Conservation (phyloP, 2,329 filamentous ascomycete species). For the Monosporascus sp. region DNA sequence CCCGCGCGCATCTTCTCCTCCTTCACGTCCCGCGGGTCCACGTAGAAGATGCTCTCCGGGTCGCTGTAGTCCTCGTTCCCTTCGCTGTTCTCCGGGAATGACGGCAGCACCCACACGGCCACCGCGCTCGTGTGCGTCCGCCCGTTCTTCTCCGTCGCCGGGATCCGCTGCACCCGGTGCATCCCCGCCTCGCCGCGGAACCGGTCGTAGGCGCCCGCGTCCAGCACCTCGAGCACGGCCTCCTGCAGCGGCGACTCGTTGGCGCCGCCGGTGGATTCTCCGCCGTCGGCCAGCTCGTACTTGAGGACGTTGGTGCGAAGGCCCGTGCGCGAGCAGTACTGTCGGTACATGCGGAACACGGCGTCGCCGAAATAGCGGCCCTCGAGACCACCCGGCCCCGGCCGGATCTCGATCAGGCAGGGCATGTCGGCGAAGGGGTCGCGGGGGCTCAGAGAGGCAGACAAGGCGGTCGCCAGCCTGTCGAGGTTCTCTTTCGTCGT, state of each 20-base stretch:
- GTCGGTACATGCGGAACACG: constrained; percentile 83
- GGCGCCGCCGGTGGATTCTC: constrained; percentile 44
- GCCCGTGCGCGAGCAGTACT: constrained; percentile 65
- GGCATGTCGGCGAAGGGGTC: constrained; percentile 88
- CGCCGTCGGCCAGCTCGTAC: constrained; percentile 67
- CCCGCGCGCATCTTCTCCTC: constrained; percentile 86
- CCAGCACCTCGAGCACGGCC: constrained; percentile 78
- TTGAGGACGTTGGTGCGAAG: constrained; percentile 67
- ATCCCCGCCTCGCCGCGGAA: constrained; percentile 89
- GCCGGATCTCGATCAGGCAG: constrained; percentile 86
- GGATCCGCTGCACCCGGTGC: constrained; percentile 90
- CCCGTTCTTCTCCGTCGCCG: constrained; percentile 84
- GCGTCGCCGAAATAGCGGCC: constrained; percentile 86
- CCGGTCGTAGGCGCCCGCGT: constrained; percentile 70
- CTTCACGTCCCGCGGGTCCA: constrained; percentile 76
- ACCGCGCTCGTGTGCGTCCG: constrained; percentile 91
- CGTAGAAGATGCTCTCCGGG: constrained; percentile 85
- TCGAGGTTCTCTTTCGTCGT: constrained; percentile 57
- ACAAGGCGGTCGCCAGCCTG: constrained; percentile 60
- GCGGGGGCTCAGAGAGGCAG: constrained; percentile 72
- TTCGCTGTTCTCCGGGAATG: constrained; percentile 56
- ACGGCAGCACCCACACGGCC: constrained; percentile 86
- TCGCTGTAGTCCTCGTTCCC: constrained; percentile 61
- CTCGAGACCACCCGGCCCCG: constrained; percentile 87
- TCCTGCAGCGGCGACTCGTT: constrained; percentile 71